Evolutionary conservation across 176 grass and related monocot genomes (phyloP), one percentile per base, ranked within the genome.

Genomic region (Sorghum bicolor): DNA sequence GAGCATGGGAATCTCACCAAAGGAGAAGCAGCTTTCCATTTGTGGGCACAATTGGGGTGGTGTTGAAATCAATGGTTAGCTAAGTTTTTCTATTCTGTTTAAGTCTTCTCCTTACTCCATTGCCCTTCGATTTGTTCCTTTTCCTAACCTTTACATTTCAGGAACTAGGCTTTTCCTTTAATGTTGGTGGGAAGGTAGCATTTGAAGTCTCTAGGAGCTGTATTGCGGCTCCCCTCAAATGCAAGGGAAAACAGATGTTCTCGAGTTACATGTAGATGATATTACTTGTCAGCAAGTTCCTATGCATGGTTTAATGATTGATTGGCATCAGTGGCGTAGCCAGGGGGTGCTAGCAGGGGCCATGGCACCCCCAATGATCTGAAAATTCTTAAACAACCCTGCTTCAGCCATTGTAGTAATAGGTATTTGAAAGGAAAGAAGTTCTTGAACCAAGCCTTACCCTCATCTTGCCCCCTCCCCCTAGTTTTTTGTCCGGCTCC

Each of bases 241-340:
- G 84, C 92, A 94, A 88, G 95, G 92, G 75, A 97, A 97, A 86
- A 97, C 90, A 83, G 92, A 97, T 84, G 92, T 93, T 61, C 86
- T 97, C 37, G 95, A 97, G 74, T 97, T 97, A 72, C 95, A 94
- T 82, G 86, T 97, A 16, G 95, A 97, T 91, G 95, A 97, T 86
- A 97, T 90, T 82, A 94, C 95, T 76, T 40, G 39, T 40, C 39
- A 40, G 39, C 39, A 40, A 40, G 8, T 10, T 40, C 9, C 39
- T 40, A 40, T 40, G 39, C 39, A 40, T 10, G 39, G 10, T 40
- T 40, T 40, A 40, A 40, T 40, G 39, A 40, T 10, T 40, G 9
- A 40, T 6, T 6, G 39, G 39, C 39, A 40, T 40, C 2, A n/a
- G n/a, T n/a, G n/a, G n/a, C n/a, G n/a, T n/a, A n/a, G n/a, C n/a